Evolutionary conservation across 164 flowering plant species (phyloP).

Genomic region (Litsea cubeba): DNA sequence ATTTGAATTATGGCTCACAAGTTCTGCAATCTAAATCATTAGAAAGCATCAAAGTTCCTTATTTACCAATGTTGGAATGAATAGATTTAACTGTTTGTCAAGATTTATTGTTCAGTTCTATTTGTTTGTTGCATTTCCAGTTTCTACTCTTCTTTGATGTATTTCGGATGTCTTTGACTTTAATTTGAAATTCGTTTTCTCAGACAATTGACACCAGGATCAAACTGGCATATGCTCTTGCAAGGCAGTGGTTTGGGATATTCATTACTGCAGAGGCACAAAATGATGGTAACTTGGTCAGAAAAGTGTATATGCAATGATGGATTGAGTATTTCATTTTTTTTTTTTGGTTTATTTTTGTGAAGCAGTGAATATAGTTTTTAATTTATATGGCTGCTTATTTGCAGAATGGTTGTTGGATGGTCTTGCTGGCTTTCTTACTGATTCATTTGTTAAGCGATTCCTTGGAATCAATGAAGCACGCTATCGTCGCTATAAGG

Average conservation of each 20-base stretch:
- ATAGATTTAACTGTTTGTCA: not conserved
- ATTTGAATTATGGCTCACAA: not conserved
- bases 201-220: constrained; percentile 90
- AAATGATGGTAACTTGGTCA: constrained; percentile 63
- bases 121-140: not conserved
- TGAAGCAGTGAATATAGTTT: constrained; percentile 1
- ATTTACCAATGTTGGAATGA: not conserved
- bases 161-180: not conserved
- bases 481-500: constrained; percentile 90
- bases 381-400: constrained; percentile 13
- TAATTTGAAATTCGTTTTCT: not conserved
- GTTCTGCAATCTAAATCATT: not conserved
- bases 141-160: not conserved
- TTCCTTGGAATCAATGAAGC: constrained; percentile 96
- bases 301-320: not conserved
- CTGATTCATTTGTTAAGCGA: constrained; percentile 72
- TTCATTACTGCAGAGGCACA: constrained; percentile 78
- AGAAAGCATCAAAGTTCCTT: not conserved
- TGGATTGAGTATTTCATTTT: not conserved
- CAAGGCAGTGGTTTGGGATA: constrained; percentile 99
- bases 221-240: constrained; percentile 86
- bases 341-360: not conserved
- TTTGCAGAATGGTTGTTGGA: constrained; percentile 87
- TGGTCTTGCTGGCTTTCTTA: constrained; percentile 90
- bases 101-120: not conserved